A percentile compares a stretch with the other conserved stretches of the same genome.
Evolutionary conservation across 1,284 basidiomycete genomes (phyloP).

Genomic region (Leccinum fallax): DNA sequence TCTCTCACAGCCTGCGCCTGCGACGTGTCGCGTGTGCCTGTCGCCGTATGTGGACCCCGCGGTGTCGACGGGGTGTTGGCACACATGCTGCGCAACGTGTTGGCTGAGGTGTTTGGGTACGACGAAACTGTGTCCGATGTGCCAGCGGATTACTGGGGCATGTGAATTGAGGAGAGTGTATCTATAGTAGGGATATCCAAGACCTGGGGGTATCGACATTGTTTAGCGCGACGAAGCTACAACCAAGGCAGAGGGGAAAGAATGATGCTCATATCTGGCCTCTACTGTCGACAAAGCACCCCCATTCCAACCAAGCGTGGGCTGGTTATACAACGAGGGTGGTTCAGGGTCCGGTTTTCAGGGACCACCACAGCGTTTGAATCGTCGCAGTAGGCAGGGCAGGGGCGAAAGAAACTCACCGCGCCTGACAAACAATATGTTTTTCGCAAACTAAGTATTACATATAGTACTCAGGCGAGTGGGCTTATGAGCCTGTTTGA

Average conservation of each 20-base stretch:
- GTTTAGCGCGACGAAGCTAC: constrained; percentile 12
- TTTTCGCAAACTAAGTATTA: background rate
- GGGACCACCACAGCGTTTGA: constrained; percentile 69
- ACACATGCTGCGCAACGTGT: constrained; percentile 77
- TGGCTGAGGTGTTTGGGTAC: constrained; percentile 81
- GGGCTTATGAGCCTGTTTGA: constrained; percentile 81
- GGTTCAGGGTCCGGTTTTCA: constrained; percentile 40
- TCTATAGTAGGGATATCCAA: constrained; percentile 35
- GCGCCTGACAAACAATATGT: background rate
- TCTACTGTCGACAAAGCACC: constrained; percentile 59
- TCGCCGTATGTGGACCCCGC: constrained; percentile 77
- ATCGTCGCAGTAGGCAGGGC: constrained; percentile 48
- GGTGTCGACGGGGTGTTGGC: constrained; percentile 83
- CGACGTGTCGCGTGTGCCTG: constrained; percentile 74
- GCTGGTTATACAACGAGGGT: constrained; percentile 49
- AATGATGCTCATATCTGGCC: constrained; percentile 75
- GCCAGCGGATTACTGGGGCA: constrained; percentile 77
- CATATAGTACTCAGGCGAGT: constrained; percentile 63
- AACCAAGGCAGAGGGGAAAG: background rate
- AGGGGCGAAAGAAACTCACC: constrained; percentile 16
- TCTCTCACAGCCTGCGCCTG: constrained; percentile 42
- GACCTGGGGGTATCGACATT: background rate
- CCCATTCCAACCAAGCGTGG: constrained; percentile 51
- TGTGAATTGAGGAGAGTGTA: constrained; percentile 72
- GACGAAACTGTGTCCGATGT: constrained; percentile 80